Evolutionary conservation across 768 basidiomycete species (phyloP).

Genomic region (Collybia sp.): DNA sequence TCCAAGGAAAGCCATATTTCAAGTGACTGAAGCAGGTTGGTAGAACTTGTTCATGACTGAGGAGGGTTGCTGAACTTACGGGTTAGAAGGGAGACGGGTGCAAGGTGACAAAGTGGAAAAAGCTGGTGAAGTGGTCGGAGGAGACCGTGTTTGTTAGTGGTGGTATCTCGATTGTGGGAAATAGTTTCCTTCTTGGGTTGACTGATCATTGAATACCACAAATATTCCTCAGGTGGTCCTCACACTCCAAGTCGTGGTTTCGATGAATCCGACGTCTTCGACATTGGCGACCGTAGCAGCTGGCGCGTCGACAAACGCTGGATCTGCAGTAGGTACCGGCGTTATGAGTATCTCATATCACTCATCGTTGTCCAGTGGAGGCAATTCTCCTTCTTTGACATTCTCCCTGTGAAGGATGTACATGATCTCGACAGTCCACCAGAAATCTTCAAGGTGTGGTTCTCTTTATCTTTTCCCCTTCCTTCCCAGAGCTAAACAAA

Average conservation of each 20-base stretch:
- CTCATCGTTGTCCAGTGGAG: slow-evolving; percentile 54
- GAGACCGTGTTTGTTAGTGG: slow-evolving; percentile 34
- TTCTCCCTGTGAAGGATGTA: slow-evolving; percentile 68
- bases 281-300: slow-evolving; percentile 19
- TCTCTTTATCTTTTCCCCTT: not conserved
- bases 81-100: slow-evolving; percentile 4
- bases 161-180: slow-evolving; percentile 28
- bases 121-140: slow-evolving; percentile 28
- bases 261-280: slow-evolving; percentile 16
- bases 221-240: not conserved
- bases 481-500: not conserved
- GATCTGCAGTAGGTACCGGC: slow-evolving; percentile 21
- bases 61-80: not conserved
- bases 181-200: slow-evolving; percentile 13
- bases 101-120: slow-evolving; percentile 7
- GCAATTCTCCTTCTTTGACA: slow-evolving; percentile 89
- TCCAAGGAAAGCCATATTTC: slow-evolving; percentile 68
- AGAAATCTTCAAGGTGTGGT: slow-evolving; percentile 68
- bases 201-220: not conserved
- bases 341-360: slow-evolving; percentile 20
- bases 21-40: slow-evolving; percentile 3
- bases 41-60: not conserved
- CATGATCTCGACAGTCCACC: slow-evolving; percentile 74
- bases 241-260: not conserved
- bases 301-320: slow-evolving; percentile 18